Conservation (phyloP, 1,284 basidiomycete genomes). For the Retiboletus fuscus region DNA sequence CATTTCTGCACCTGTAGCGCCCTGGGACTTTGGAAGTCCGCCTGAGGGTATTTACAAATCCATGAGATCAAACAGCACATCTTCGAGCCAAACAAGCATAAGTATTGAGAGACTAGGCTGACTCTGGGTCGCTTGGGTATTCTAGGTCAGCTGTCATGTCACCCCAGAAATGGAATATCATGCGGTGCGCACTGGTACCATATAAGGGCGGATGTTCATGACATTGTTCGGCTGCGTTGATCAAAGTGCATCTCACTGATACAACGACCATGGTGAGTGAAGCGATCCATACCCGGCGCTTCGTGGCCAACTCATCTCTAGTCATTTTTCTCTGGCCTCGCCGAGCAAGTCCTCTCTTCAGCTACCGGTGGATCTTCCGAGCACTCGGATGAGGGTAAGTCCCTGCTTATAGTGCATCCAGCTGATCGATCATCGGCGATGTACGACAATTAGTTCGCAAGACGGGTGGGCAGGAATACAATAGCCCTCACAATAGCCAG, state of each 20-base stretch:
- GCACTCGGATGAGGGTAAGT: constrained; percentile 37
- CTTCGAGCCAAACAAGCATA: too few relatives aligned
- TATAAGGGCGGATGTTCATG: constrained; percentile 23
- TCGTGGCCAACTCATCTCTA: constrained; percentile 42
- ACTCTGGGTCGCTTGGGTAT: constrained; percentile 6
- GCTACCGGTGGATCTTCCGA: constrained; percentile 61
- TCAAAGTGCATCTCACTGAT: constrained; percentile 22
- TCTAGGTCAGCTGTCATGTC: constrained; percentile 40
- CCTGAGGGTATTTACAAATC: not conserved
- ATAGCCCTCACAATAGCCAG: constrained; percentile 58
- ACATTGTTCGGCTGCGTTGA: constrained; percentile 30
- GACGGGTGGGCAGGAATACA: constrained; percentile 74
- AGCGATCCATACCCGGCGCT: not conserved
- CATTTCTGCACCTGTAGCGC: not conserved
- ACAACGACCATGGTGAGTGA: constrained; percentile 46
- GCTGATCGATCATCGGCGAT: constrained; percentile 30
- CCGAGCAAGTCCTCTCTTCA: constrained; percentile 61
- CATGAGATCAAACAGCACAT: not conserved
- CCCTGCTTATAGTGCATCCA: constrained; percentile 2
- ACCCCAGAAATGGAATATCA: constrained; percentile 42
- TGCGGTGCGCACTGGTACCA: constrained; percentile 34
- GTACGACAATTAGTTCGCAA: constrained; percentile 45
- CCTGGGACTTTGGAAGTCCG: not conserved
- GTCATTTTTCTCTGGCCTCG: constrained; percentile 75
- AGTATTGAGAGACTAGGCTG: too few relatives aligned